Base-by-base conservation (phyloP, 2,329 filamentous ascomycete genomes). In the Botrytis cinerea region DNA sequence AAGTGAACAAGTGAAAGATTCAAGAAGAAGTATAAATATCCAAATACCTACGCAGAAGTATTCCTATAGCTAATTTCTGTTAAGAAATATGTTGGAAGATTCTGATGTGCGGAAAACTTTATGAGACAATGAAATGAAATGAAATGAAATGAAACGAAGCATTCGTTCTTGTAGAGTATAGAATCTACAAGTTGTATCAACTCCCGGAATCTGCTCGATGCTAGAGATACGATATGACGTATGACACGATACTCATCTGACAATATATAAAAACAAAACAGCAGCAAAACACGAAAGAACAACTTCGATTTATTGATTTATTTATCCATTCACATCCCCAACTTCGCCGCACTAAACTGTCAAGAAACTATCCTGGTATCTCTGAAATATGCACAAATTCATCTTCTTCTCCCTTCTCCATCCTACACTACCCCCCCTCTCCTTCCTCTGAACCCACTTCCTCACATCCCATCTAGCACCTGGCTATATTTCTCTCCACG, bases 301-400 rank as follows among this genome's bases (percentile, higher is more conserved):
- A 4, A 32, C 5, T 25, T 57, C 5, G 16, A 32, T 14, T 57
- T 57, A 22, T 2, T 5, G 16, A 32, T 14, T 57, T 57, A 22
- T 2, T 32, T 16, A 54, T 45, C 14, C 14, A 6, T 54, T 54
- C 25, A 38, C 12, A 43, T 32, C 35, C 10, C 16, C 12, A 38
- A 40, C 6, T 57, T 57, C 48, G 6, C 48, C 32, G 16, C 20
- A 43, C 48, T 16, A 32, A 57, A 68, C 35, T 22, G 35, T 43
- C 22, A 64, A 46, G 28, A 64, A 57, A 54, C 35, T 32, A 57
- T 43, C 66, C 46, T 57, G 66, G 48, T 68, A 68, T 57, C 66
- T 57, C 25, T 54, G 18, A 43, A 43, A 64, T 46, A 43, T 57
- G 48, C n/a, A 54, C 16, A 25, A 43, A 57, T 32, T 43, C 40